These are phyloP conservation scores for Trichophaea hybrida DNA, from an alignment of 2,329 filamentous ascomycete genomes.

Conservation along the genomic window DNA sequence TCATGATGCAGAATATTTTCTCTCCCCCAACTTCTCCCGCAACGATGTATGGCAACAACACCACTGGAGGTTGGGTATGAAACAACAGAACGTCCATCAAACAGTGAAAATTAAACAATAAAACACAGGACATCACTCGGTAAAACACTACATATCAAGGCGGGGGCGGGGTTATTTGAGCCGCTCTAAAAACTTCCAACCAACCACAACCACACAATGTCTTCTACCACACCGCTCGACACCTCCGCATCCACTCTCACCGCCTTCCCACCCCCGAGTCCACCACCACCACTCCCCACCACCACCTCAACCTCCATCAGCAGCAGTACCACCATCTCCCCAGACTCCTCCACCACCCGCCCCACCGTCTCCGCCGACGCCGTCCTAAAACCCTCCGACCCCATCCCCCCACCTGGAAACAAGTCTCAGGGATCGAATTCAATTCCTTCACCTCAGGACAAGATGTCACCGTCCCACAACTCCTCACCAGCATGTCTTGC, in stretches of 20 bases:
- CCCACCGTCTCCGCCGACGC: conserved; percentile 46
- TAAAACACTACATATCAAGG: too few species aligned
- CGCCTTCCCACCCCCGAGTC: conserved; percentile 17
- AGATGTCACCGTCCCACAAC: conserved; percentile 70
- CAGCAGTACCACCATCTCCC: not conserved
- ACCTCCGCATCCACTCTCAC: conserved; percentile 40
- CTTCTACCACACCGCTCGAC: not conserved
- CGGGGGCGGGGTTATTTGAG: too few species aligned
- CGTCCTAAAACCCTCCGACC: conserved; percentile 70
- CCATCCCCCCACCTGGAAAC: conserved; percentile 59
- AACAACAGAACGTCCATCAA: too few species aligned
- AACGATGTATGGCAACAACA: too few species aligned
- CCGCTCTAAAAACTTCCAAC: not conserved
- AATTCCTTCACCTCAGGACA: conserved; percentile 54
- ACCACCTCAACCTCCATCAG: too few species aligned
- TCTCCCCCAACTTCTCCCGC: too few species aligned
- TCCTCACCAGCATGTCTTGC: conserved; percentile 64
- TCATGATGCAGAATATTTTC: too few species aligned
- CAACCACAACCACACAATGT: not conserved
- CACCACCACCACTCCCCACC: not conserved
- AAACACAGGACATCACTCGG: too few species aligned
- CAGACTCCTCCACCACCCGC: conserved; percentile 24
- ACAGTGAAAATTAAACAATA: too few species aligned
- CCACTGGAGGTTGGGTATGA: too few species aligned
- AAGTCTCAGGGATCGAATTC: conserved; percentile 87